Percentiles rank a stretch among this genome's conserved stretches.
Conservation (phyloP, 257 asterid genomes). For the Ligustrum vulgare region DNA sequence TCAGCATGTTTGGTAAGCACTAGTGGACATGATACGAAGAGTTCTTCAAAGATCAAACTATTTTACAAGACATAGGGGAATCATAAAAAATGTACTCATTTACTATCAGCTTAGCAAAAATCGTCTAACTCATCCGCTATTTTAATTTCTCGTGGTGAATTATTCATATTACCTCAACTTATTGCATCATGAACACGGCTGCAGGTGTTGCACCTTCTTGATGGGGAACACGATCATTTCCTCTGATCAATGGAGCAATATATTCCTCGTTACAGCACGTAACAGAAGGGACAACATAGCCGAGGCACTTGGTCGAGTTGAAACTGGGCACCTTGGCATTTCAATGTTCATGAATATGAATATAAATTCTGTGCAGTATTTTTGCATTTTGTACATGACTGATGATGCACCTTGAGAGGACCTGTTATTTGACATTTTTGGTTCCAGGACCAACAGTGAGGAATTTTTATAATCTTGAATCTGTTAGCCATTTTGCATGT, state of each 20-base stretch:
- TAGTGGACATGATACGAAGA: neutral
- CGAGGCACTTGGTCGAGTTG: slow-evolving; percentile 24
- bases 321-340: neutral
- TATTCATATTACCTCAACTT: neutral
- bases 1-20: neutral
- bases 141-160: neutral
- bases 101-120: neutral
- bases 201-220: slow-evolving; percentile 70
- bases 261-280: slow-evolving; percentile 41
- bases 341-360: neutral
- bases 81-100: neutral
- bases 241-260: slow-evolving; percentile 52
- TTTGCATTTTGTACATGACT: neutral
- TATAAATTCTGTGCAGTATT: neutral
- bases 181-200: neutral
- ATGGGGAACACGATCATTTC: slow-evolving; percentile 52
- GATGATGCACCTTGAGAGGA: neutral
- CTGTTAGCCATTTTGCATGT: neutral
- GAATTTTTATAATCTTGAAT: neutral
- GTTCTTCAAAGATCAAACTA: neutral
- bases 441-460: neutral
- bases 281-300: slow-evolving; percentile 7
- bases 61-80: neutral
- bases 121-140: neutral
- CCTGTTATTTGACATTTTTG: neutral